Percentiles rank a stretch among this genome's conserved stretches.
Conservation (phyloP, 176 grass and related monocot species). For the Carex cristatella region DNA sequence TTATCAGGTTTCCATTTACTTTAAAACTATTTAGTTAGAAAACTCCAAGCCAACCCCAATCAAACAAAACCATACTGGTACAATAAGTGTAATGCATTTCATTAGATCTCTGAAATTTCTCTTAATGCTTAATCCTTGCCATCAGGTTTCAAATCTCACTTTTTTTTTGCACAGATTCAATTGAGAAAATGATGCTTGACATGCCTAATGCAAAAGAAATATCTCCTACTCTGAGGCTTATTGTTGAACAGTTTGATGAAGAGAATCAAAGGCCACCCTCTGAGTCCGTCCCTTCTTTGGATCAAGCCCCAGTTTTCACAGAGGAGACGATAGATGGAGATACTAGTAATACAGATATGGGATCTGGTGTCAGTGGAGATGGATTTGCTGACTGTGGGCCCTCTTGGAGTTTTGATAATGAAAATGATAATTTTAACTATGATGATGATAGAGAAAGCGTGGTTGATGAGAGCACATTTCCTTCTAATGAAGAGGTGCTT, state of each 20-base stretch:
- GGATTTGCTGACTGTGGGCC: constrained; percentile 2
- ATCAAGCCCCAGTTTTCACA: constrained; percentile 39
- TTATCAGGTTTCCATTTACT: background rate
- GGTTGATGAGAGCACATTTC: constrained; percentile 39
- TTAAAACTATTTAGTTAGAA: background rate
- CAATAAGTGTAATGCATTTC: background rate
- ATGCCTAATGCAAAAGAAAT: constrained; percentile 65
- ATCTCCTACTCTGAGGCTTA: constrained; percentile 72
- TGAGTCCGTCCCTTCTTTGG: constrained; percentile 21
- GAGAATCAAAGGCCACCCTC: constrained; percentile 60
- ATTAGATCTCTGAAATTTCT: background rate
- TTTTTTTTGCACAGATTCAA: constrained; percentile 51
- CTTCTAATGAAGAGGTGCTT: constrained; percentile 52
- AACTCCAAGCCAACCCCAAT: background rate
- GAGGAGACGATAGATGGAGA: constrained; percentile 36
- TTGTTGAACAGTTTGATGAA: constrained; percentile 87
- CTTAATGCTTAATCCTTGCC: background rate
- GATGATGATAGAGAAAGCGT: constrained; percentile 49
- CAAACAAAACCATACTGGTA: background rate
- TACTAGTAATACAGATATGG: constrained; percentile 6
- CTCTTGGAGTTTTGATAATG: constrained; percentile 30
- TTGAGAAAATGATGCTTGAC: constrained; percentile 65
- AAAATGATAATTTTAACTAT: constrained; percentile 50
- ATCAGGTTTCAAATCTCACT: constrained; percentile 9
- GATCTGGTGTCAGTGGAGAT: constrained; percentile 1